Base-by-base conservation (phyloP, 129 eudicot genomes). In the Saussurea involucrata region DNA sequence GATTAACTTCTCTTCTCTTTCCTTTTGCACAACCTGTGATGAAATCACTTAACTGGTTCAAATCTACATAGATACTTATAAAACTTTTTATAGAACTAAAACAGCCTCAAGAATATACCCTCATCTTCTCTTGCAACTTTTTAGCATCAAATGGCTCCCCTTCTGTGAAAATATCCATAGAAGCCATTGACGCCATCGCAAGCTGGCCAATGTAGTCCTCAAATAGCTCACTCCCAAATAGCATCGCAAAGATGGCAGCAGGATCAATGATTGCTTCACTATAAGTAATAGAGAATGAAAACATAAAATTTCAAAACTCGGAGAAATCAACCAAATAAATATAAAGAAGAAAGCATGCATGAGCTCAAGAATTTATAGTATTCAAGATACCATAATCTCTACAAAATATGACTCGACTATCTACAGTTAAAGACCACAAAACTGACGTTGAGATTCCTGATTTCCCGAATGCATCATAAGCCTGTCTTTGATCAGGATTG, bases 131-230 rank as follows among this genome's bases (percentile, higher is more conserved):
- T 78, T 91, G 98, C 83, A 95, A 76, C 86, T 89, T 95, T 85
- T 87, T 91, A 44, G 90, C 79, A 89, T 95, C 97, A 85, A 91
- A 70, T 55, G 82, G 89, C 79, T 95, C 96, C 3, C 93, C 86
- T 75, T 95, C 99, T 71, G 88, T 70, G 88, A 84, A 89, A 66
- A 92, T 83, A 83, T 95, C 97, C 85, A 91, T 25, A 25, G 99
- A 95, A 82, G 99, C 99, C 96, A 95, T 91, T 67, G 98, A 95
- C 78, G 98, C 98, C 97, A 95, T 92, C 20, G 99, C 97, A 66
- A 92, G 92, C 83, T 95, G 96, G 61, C 99, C 97, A 49, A 95
- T 92, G 85, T 95, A 92, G 72, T 95, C 99, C 82, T 95, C 97
- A 74, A 95, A 95, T 71, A 91, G 88, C 82, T 95, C 98, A 80